Evolutionary conservation across 805 yeast species (phyloP).

Genomic region (Myxozyma neotropica): DNA sequence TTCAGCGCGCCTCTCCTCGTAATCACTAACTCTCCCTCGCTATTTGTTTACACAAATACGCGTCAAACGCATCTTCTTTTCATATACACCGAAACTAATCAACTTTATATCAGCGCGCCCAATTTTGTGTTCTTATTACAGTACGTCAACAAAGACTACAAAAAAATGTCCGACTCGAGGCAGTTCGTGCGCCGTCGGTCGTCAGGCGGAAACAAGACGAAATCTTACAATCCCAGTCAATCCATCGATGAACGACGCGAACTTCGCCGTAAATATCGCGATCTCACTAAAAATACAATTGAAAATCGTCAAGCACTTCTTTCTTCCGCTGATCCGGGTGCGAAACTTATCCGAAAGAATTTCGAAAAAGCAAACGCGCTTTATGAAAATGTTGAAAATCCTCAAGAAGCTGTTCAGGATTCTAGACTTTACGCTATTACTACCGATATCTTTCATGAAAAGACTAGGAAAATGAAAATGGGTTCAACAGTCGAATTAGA

Average conservation of each 20-base stretch:
- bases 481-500: conserved; percentile 28
- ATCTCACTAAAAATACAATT: conserved; percentile 16
- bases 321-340: conserved; percentile 9
- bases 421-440: conserved; percentile 25
- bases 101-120: too few relatives aligned
- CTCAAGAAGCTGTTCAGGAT: conserved; percentile 32
- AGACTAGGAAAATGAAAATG: conserved; percentile 24
- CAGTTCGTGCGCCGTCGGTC: not conserved
- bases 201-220: not conserved
- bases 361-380: conserved; percentile 19
- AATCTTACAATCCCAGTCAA: conserved; percentile 23
- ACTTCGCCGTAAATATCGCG: conserved; percentile 21
- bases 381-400: conserved; percentile 22
- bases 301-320: conserved; percentile 13
- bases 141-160: not conserved
- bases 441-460: conserved; percentile 21
- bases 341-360: conserved; percentile 9
- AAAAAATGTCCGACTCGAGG: not conserved
- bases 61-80: too few relatives aligned
- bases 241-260: conserved; percentile 21
- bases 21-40: too few relatives aligned
- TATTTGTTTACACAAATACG: too few relatives aligned
- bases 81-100: too few relatives aligned
- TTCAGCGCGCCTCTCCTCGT: too few relatives aligned
- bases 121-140: too few relatives aligned